A percentile compares a stretch with the other conserved stretches of the same genome.
phyloP scores from a whole-genome alignment of 2,329 filamentous ascomycete genomes.

The Talaromyces albobiverticillius region DNA sequence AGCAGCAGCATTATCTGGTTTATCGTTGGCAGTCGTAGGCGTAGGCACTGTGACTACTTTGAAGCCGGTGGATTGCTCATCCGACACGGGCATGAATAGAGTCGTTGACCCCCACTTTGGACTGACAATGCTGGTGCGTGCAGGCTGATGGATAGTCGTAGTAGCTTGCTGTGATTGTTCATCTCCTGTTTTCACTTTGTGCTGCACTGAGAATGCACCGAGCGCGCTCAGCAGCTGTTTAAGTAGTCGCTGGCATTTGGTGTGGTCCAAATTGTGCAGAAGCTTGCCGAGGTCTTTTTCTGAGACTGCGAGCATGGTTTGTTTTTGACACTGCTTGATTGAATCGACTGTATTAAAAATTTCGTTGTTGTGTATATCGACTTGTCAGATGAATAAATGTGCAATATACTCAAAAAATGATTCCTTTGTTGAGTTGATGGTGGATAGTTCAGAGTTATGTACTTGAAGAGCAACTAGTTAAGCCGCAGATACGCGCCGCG shows the following conservation, averaged over 20 bases:
- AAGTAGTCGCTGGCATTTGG: constrained; percentile 36
- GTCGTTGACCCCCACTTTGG: constrained; percentile 50
- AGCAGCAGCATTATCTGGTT: constrained; percentile 22
- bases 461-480: too few relatives aligned
- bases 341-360: too few relatives aligned
- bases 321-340: not conserved
- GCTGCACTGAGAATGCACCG: constrained; percentile 28
- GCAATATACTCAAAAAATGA: too few relatives aligned
- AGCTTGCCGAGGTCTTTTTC: constrained; percentile 33
- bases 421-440: too few relatives aligned
- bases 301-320: constrained; percentile 35
- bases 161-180: constrained; percentile 11
- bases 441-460: too few relatives aligned
- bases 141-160: constrained; percentile 41
- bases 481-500: too few relatives aligned
- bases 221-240: constrained; percentile 34
- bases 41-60: constrained; percentile 68
- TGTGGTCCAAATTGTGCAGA: constrained; percentile 28
- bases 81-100: constrained; percentile 71
- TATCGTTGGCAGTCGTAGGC: not conserved
- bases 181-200: constrained; percentile 17
- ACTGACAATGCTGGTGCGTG: constrained; percentile 40
- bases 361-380: too few relatives aligned
- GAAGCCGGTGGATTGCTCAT: constrained; percentile 62
- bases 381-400: too few relatives aligned